A percentile compares a stretch with the other conserved stretches of the same genome.
These are phyloP conservation scores for Wickerhamiella kazuoi DNA, from an alignment of 805 yeast genomes.

Conservation along the genomic window DNA sequence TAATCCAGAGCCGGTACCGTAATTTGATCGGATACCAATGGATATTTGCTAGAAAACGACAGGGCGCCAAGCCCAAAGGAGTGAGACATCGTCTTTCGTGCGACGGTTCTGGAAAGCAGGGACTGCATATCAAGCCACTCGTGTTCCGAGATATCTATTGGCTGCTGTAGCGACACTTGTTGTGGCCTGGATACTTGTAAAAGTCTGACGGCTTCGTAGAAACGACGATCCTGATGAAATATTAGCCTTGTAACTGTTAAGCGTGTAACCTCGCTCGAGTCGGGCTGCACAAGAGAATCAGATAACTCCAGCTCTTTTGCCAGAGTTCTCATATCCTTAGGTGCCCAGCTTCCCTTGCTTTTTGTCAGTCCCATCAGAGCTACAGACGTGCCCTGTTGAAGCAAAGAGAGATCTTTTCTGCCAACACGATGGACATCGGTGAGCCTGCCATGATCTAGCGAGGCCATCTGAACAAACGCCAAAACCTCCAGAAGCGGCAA, in stretches of 20 bases:
- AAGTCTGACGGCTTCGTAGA: conserved; percentile 54
- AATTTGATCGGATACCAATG: conserved; percentile 70
- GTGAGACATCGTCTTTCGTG: conserved; percentile 53
- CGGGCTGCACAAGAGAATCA: conserved; percentile 14
- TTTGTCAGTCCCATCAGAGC: too few relatives aligned
- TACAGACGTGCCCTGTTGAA: too few relatives aligned
- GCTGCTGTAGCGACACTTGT: conserved; percentile 23
- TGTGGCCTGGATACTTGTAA: conserved; percentile 57
- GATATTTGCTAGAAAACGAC: conserved; percentile 48
- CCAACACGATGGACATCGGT: background rate
- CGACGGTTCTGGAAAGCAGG: conserved; percentile 41
- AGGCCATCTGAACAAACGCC: background rate
- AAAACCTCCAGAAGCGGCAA: background rate
- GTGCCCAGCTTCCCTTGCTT: background rate
- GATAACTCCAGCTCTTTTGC: background rate
- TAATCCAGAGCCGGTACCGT: conserved; percentile 63
- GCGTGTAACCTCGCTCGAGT: conserved; percentile 58
- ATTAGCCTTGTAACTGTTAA: conserved; percentile 49
- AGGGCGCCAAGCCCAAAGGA: conserved; percentile 69
- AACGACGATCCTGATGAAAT: conserved; percentile 62
- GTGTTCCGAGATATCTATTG: conserved; percentile 33
- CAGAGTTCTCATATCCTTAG: background rate
- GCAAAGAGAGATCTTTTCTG: background rate
- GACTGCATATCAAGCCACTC: conserved; percentile 36
- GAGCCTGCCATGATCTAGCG: background rate